Conservation (phyloP, 441 rosid species). For the Corymbia calophylla region DNA sequence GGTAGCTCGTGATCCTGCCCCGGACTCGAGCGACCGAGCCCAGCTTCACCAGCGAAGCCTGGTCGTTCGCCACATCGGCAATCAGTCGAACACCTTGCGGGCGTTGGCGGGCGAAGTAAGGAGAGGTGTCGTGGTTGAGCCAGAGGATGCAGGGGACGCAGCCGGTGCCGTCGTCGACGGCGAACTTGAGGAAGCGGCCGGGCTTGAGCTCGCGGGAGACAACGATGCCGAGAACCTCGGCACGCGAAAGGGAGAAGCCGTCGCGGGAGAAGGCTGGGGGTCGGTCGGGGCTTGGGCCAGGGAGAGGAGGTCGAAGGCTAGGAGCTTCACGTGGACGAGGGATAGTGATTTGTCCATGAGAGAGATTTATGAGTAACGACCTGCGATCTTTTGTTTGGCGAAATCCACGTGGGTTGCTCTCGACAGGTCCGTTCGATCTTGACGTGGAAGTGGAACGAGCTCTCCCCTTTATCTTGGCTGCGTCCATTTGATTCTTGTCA, state of each 20-base stretch:
- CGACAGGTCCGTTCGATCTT: no score
- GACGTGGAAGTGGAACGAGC: no score
- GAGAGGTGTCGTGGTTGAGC: slow-evolving; percentile 70
- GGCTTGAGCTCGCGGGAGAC: slow-evolving; percentile 52
- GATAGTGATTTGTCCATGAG: not conserved
- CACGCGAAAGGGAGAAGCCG: slow-evolving; percentile 35
- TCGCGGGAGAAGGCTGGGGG: slow-evolving; percentile 31
- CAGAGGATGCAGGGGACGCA: slow-evolving; percentile 62
- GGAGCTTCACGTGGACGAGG: slow-evolving; percentile 57
- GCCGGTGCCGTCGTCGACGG: slow-evolving; percentile 66
- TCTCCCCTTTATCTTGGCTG: not conserved
- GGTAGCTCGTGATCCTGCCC: slow-evolving; percentile 50
- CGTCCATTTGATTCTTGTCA: not conserved
- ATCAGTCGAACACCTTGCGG: slow-evolving; percentile 39
- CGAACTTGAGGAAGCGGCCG: slow-evolving; percentile 63
- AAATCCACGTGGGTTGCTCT: not conserved
- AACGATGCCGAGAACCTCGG: slow-evolving; percentile 54
- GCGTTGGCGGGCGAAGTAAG: slow-evolving; percentile 33
- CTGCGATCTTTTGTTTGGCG: rapidly evolving
- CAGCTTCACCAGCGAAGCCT: slow-evolving; percentile 31
- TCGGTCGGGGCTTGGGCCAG: slow-evolving; percentile 26
- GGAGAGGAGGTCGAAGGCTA: slow-evolving; percentile 54
- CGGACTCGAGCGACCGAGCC: slow-evolving; percentile 66
- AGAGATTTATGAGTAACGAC: not conserved
- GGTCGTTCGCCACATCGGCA: slow-evolving; percentile 31